These are phyloP conservation scores for Themeda triandra DNA, from an alignment of 176 grass and related monocot genomes.

Conservation along the genomic window DNA sequence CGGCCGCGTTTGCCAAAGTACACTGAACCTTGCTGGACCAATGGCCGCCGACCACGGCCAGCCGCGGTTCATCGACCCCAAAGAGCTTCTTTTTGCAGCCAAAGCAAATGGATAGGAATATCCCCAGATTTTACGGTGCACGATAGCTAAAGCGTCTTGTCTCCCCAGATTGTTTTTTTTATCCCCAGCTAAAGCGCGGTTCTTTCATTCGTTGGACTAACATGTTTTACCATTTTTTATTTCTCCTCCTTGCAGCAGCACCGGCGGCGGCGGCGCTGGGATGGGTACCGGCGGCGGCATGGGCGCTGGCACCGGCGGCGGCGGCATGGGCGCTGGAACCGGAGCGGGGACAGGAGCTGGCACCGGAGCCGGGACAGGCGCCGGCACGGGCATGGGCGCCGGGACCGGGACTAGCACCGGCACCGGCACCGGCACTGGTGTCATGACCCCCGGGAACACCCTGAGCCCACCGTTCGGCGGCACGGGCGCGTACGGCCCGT, in stretches of 20 bases:
- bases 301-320: background rate
- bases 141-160: background rate
- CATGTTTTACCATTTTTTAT: background rate
- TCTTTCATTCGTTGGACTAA: background rate
- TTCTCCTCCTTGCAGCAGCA: background rate
- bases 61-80: background rate
- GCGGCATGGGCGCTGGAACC: background rate
- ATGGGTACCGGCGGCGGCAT: background rate
- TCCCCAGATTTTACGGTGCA: background rate
- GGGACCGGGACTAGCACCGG: background rate
- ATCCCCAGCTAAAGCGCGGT: background rate
- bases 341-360: background rate
- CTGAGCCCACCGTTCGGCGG: constrained; percentile 43
- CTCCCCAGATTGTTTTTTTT: background rate
- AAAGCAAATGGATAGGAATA: background rate
- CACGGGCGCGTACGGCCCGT: constrained; percentile 39
- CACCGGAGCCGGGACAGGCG: background rate
- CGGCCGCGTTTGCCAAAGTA: background rate
- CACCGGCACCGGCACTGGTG: background rate
- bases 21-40: background rate
- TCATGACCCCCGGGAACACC: constrained; percentile 3
- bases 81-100: background rate
- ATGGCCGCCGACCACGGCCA: background rate
- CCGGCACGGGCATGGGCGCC: background rate
- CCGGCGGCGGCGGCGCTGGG: background rate